Base-by-base conservation (phyloP, 1,284 basidiomycete species). In the Tetrapyrgos nigripes region DNA sequence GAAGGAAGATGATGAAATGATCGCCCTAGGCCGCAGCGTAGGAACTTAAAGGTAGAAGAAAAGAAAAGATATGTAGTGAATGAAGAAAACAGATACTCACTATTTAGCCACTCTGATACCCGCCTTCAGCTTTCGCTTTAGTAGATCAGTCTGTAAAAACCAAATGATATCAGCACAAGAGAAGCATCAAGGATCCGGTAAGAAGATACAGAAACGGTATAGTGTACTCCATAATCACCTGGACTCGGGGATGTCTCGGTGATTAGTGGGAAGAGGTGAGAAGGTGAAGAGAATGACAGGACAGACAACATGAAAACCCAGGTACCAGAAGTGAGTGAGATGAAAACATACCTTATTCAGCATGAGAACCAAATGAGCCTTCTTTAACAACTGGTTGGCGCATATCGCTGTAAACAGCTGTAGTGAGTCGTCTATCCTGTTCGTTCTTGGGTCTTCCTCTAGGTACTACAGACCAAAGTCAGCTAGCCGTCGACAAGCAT, bases 401-500 rank as follows among this genome's bases (percentile, higher is more conserved):
- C 89, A 91, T 62, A 92, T 85, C 13, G 83, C 70, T 3, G 85
- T 88, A 72, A 91, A 92, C 3, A 93, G 80, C 67, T 91, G 87
- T 13, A 93, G 76, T 4, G 91, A 92, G 72, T 93, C 91, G 62
- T 92, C 86, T 58, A 93, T 88, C 60, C 91, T 55, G 70, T 93
- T 93, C 51, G 86, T 88, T 60, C 83, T 81, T 9, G 85, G 79
- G 68, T 93, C 91, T 75, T 93, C 91, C 68, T 92, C 90, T 9
- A 93, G 83, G 72, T 91, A 92, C 88, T 92, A 62, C 26, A 33
- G 3, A n/a, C n/a, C n/a, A n/a, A n/a, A n/a, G n/a, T n/a, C n/a
- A n/a, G n/a, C n/a, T n/a, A n/a, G n/a, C n/a, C n/a, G n/a, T n/a
- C n/a, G n/a, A n/a, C n/a, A n/a, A n/a, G n/a, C n/a, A n/a, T n/a